Evolutionary conservation across 2,329 filamentous ascomycete genomes (phyloP).

Genomic region (Cercospora sesami): DNA sequence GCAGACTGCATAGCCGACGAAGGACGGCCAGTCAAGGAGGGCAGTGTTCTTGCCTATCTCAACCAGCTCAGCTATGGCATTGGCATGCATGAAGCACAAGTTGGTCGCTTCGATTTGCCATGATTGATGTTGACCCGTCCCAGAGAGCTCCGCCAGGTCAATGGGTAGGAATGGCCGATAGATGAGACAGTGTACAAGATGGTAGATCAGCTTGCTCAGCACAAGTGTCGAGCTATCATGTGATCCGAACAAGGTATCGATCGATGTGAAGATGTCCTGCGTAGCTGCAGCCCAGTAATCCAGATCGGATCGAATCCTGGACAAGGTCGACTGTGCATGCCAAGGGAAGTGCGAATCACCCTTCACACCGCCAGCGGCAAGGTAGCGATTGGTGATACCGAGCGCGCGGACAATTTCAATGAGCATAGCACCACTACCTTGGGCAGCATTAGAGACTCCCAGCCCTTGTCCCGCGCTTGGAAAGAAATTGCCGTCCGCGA

Average conservation of each 20-base stretch:
- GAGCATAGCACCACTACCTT: constrained; percentile 76
- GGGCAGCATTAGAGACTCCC: constrained; percentile 60
- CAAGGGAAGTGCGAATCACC: constrained; percentile 89
- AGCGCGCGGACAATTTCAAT: constrained; percentile 82
- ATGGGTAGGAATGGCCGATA: constrained; percentile 86
- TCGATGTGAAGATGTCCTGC: constrained; percentile 73
- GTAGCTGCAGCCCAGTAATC: constrained; percentile 83
- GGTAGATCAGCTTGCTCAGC: constrained; percentile 82
- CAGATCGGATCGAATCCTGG: constrained; percentile 80
- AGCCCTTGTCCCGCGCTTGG: constrained; percentile 61
- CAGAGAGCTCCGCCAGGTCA: constrained; percentile 75
- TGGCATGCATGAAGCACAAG: constrained; percentile 81
- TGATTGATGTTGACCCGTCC: constrained; percentile 79
- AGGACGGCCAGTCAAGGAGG: constrained; percentile 79
- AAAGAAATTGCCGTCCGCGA: constrained; percentile 77
- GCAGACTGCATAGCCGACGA: constrained; percentile 82
- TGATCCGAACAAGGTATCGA: constrained; percentile 74
- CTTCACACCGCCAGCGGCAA: constrained; percentile 82
- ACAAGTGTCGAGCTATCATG: constrained; percentile 75
- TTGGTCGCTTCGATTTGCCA: constrained; percentile 93
- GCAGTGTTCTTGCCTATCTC: constrained; percentile 73
- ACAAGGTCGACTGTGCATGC: constrained; percentile 81
- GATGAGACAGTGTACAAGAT: constrained; percentile 81
- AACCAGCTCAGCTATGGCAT: constrained; percentile 79
- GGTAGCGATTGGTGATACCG: constrained; percentile 78